Base-by-base conservation (phyloP, 2,329 filamentous ascomycete genomes). In the Verticillium alfalfae region DNA sequence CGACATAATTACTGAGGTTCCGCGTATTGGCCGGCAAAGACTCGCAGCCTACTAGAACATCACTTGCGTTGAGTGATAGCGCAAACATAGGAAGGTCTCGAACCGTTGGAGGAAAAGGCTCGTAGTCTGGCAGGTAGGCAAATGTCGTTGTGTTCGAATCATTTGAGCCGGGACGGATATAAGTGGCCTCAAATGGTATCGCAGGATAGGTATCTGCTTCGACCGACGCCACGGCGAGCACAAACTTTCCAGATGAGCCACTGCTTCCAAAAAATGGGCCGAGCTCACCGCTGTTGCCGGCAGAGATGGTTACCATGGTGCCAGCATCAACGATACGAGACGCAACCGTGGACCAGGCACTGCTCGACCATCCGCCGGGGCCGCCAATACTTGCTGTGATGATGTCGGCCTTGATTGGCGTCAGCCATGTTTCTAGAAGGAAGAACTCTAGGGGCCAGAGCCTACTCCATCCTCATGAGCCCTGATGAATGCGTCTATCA, bases 141-240 rank as follows among this genome's bases (percentile, higher is more conserved):
- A 57, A 62, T 2, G 57, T 60, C 4, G 49, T 26, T 5, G 61
- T 64, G 36, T 58, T 59, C 13, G 36, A 36, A 3, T 52, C 34
- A 26, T 60, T 58, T 26, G 36, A 52, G 12, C 18, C n/a, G 5
- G 45, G 45, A n/a, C 26, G 16, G 10, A 34, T 38, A 13, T 61
- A 41, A 1, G 59, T 57, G 8, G 64, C 62, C 34, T 64, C 58
- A n/a, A 66, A 64, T 1, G 64, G 59, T 38, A 65, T 36, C 0
- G 59, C 63, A 1, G 63, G 64, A 1, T 64, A 57, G 0, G 63
- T 58, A 16, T 62, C 65, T 1, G 70, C 65, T 31, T 72, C 70
- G 34, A 79, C 70, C 0, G 79, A 79, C 22, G 78, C 79, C 39
- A 80, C 72, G 13, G 78, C 73, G 13, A 78, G 75, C 5, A 78